Conservation (phyloP, 345 rosid species). For the Dimocarpus longan region DNA sequence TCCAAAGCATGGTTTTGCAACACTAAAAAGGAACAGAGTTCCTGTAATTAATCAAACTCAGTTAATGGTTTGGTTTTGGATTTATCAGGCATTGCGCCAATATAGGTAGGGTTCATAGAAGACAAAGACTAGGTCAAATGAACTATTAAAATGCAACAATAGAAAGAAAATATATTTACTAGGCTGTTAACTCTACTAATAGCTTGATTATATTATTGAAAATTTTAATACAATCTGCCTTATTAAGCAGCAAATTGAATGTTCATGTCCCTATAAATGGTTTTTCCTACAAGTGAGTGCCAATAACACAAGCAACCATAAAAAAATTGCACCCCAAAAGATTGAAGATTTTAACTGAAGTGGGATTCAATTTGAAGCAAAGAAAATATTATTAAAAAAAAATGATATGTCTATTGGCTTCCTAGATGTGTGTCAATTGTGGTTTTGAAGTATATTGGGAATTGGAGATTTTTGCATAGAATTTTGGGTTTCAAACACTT, state of each 20-base stretch:
- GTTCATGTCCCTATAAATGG: neutral
- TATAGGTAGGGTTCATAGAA: constrained; percentile 13
- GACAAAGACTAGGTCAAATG: neutral
- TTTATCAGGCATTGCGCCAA: constrained; percentile 41
- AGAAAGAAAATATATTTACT: constrained; percentile 2
- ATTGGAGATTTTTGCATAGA: constrained; percentile 27
- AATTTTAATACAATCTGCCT: neutral
- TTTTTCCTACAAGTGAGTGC: constrained; percentile 11
- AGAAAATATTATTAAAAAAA: neutral
- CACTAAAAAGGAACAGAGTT: constrained; percentile 30
- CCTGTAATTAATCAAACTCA: constrained; percentile 28
- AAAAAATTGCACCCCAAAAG: neutral
- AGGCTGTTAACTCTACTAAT: neutral
- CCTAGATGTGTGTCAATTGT: neutral
- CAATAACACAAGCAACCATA: constrained; percentile 17
- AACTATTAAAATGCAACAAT: constrained; percentile 7
- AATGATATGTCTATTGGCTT: neutral
- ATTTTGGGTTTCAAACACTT: constrained; percentile 24
- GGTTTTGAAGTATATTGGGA: constrained; percentile 27
- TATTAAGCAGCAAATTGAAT: neutral
- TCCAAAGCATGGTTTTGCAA: constrained; percentile 33
- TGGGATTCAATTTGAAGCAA: constrained; percentile 22
- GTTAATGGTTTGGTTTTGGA: constrained; percentile 44
- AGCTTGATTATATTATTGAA: neutral
- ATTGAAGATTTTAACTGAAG: constrained; percentile 10